phyloP scores from a whole-genome alignment of 306 rosid species.

The Bauhinia variegata region DNA sequence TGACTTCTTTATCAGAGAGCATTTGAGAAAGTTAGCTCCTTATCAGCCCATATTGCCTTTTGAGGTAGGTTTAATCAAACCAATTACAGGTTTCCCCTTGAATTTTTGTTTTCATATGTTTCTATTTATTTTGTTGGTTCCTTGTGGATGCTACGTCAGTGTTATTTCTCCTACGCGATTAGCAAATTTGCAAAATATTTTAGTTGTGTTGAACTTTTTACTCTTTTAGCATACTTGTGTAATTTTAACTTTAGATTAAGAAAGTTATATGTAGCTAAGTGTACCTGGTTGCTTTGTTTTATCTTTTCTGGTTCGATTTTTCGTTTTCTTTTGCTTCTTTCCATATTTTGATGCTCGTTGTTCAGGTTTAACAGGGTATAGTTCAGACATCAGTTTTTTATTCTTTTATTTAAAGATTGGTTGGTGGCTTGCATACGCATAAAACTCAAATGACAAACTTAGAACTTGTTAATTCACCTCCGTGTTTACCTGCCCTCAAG shows the following conservation, averaged over 20 bases:
- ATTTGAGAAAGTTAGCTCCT: slow-evolving; percentile 79
- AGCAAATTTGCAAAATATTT: neutral
- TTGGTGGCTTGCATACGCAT: slow-evolving; percentile 13
- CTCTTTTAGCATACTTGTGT: slow-evolving; percentile 1
- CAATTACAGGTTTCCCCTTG: neutral
- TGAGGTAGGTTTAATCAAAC: slow-evolving; percentile 55
- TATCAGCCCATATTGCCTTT: slow-evolving; percentile 95
- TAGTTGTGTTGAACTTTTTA: slow-evolving; percentile 14
- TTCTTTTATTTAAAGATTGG: slow-evolving; percentile 7
- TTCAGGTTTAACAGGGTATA: neutral
- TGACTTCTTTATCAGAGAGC: slow-evolving; percentile 84
- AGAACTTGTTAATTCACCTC: slow-evolving; percentile 14
- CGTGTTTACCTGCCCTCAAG: slow-evolving; percentile 1
- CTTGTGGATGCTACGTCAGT: neutral
- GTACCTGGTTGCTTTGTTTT: neutral
- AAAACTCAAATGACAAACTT: slow-evolving; percentile 1
- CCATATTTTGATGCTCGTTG: neutral
- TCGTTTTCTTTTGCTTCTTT: neutral
- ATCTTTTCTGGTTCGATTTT: neutral
- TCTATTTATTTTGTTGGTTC: slow-evolving; percentile 6
- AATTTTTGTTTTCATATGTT: neutral
- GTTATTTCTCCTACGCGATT: neutral
- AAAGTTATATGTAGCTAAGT: neutral
- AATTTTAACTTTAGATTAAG: neutral
- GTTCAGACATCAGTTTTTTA: neutral